Evolutionary conservation across 192 early-diverging fungal genomes (phyloP), one percentile per base, ranked within the genome.

Genomic region (Geranomyces variabilis): DNA sequence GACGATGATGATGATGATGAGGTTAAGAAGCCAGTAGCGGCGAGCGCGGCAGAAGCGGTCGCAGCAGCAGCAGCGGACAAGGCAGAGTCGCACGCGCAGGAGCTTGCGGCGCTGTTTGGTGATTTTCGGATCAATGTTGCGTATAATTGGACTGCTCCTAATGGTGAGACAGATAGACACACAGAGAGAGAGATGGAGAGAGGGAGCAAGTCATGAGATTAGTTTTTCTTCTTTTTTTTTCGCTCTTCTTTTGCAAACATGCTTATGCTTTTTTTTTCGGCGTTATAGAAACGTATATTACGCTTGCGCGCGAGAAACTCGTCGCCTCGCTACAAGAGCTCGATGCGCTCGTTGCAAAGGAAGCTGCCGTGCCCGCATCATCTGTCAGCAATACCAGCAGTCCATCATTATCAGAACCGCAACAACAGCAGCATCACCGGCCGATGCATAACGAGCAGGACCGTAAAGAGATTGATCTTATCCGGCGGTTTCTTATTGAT

Each of bases 91-190:
- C 58, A 60, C 17, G 17, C 58, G 28, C 19, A 26, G 66, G 69
- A 70, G 47, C 24, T 70, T 26, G 45, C 69, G 22, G 30, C 57
- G 14, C 22, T 70, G n/a, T 70, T 70, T 70, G 69, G 69, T 9
- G 69, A 70, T 61, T 70, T 48, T 36, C 14, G 69, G 12, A n/a
- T 70, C 34, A 70, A 59, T 47, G n/a, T 70, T n/a, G 55, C 69
- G 36, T 70, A 61, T 3, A 70, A 70, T 29, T 70, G 69, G 69
- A 70, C 57, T 7, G 36, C 21, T 19, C 36, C 55, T 7, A 57
- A 70, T 70, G 69, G 69, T 70, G 36, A 41, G n/a, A n/a, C n/a
- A n/a, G n/a, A n/a, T n/a, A n/a, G n/a, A n/a, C n/a, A n/a, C n/a
- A n/a, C n/a, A n/a, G 22, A 53, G 47, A 21, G 24, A 26, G 51